Evolutionary conservation across 2,329 filamentous ascomycete species (phyloP).

Genomic region (Sarocladium strictum): DNA sequence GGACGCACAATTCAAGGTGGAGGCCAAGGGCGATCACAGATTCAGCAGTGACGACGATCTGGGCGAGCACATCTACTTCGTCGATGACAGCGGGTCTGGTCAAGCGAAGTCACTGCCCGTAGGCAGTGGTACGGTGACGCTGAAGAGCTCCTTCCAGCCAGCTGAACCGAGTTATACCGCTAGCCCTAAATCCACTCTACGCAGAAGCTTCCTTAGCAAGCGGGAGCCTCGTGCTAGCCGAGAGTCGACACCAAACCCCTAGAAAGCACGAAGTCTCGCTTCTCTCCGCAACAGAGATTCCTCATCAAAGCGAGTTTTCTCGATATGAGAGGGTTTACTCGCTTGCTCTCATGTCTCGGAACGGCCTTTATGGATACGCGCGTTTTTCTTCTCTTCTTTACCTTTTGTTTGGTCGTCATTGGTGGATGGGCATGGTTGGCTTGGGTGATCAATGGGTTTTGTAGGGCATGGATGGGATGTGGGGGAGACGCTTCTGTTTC

Average conservation of each 20-base stretch:
- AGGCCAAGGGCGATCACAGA: conserved; percentile 77
- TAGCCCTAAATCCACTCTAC: conserved; percentile 40
- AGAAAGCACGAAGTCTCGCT: conserved; percentile 1
- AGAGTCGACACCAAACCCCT: conserved; percentile 36
- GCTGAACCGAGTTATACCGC: conserved; percentile 39
- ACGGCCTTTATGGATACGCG: conserved; percentile 6
- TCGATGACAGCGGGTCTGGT: conserved; percentile 69
- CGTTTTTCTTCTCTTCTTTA: neutral
- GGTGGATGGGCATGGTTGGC: neutral
- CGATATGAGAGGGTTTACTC: neutral
- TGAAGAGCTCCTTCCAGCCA: conserved; percentile 66
- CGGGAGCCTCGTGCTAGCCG: conserved; percentile 37
- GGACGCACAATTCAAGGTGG: conserved; percentile 79
- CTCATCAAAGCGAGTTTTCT: neutral
- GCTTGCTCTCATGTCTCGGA: neutral
- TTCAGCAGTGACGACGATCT: conserved; percentile 80
- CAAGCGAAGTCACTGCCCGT: conserved; percentile 69
- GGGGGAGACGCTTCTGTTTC: neutral
- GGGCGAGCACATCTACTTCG: conserved; percentile 81
- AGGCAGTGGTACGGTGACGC: conserved; percentile 63
- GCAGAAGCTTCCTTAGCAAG: conserved; percentile 52
- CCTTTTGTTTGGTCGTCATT: neutral
- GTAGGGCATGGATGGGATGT: neutral
- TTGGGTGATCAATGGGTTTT: neutral
- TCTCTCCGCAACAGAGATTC: neutral